Evolutionary conservation across 2,329 filamentous ascomycete species (phyloP), one percentile per base, ranked within the genome.

Genomic region (Byssothecium circinans): DNA sequence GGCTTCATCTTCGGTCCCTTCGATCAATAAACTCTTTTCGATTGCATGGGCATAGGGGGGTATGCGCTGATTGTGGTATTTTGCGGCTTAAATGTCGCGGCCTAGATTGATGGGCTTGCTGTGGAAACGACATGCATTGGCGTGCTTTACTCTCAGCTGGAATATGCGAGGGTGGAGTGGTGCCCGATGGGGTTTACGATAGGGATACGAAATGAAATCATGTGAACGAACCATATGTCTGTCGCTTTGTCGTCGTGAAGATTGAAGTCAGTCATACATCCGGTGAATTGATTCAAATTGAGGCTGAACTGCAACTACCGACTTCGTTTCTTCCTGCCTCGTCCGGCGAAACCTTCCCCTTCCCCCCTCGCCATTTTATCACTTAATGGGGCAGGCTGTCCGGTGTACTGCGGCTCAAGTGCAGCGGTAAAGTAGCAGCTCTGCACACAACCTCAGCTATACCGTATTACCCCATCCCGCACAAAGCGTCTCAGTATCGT

Each of bases 41-140:
- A 50, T 48, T 42, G 47, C 52, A 58, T 57, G 53, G 38, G 46
- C 46, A 41, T 44, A 41, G 41, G 18, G 33, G 34, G 34, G 30
- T 23, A 36, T 17, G 17, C 8, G 20, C 32, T 14, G n/a, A 18
- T 14, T 12, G 32, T 17, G 8, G 14, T 40, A 22, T 40, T 22
- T 20, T n/a, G 19, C n/a, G 14, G 15, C 22, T 5, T 25, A 10
- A 25, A 10, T 36, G 23, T 34, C 27, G 18, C 17, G 14, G 40
- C 30, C 32, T 41, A 25, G 38, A 45, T 29, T 29, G 33, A 22
- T 33, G 35, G 43, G 34, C 43, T 29, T 41, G 25, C n/a, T n/a
- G n/a, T n/a, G n/a, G n/a, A n/a, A 27, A 35, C n/a, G 12, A 14
- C 15, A 10, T 33, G 15, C 11, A 18, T 29, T 14, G 14, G 8